Base-by-base conservation (phyloP, 176 grass and related monocot genomes). In the Calamus simplicifolius region DNA sequence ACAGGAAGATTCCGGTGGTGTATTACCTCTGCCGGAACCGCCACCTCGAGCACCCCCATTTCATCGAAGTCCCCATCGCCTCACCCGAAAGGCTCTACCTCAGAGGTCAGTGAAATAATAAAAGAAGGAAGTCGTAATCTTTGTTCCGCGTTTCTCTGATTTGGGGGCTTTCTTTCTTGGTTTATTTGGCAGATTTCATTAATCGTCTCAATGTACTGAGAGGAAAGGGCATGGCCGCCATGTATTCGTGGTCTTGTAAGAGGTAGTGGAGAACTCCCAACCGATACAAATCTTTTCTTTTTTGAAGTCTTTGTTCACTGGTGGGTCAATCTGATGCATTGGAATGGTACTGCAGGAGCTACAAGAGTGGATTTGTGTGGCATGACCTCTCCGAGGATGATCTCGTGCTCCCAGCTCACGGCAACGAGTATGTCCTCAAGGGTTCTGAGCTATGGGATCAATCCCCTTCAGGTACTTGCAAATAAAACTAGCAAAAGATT, bases 171-270 rank as follows among this genome's bases (percentile, higher is more conserved):
- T 23, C 53, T 29, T 21, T 61, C 28, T 59, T 16, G 25, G 19
- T 30, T 70, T 52, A 43, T 43, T 43, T 43, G 35, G 27, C 69
- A 96, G 87, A 98, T 83, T 80, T 92, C 57, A 85, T 85, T 52
- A 75, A 80, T 19, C 87, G 89, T 5, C 87, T 98, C 5, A 85
- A 98, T 75, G n/a, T 28, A 64, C 72, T 98, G 25, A 80, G 93
- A 54, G 93, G 87, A 68, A 92, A 88, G 63, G 87, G 84, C 52
- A 88, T 98, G 83, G 67, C 93, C 1, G 51, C 69, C 8, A 75
- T 88, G 84, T 98, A 98, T 75, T 85, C 93, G 15, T 98, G 93
- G 93, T 98, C 93, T 52, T 98, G 93, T 71, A 98, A 92, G 84
- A 92, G 93, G 86, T 91, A 82, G 4, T 6, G 2, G 63, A 7